These are phyloP conservation scores for Sporothrix pseudoabietina DNA, from an alignment of 2,329 filamentous ascomycete genomes.

Conservation along the genomic window DNA sequence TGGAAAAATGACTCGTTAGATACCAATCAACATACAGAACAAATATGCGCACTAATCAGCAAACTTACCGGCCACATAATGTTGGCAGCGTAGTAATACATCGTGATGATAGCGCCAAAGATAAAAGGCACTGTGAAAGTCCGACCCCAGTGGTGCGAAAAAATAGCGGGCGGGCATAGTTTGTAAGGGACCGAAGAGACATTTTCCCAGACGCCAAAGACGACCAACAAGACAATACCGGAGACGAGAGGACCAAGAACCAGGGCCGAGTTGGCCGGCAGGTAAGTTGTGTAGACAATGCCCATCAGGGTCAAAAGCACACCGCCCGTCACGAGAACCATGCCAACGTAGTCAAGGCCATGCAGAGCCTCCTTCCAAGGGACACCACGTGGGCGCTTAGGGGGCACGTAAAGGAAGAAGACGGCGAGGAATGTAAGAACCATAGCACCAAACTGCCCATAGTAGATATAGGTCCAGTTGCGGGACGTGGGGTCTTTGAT, in stretches of 20 bases:
- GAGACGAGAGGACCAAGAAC: conserved; percentile 45
- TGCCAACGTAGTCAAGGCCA: conserved; percentile 46
- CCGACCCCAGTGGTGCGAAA: conserved; percentile 48
- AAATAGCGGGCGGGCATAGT: conserved; percentile 50
- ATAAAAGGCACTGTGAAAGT: conserved; percentile 52
- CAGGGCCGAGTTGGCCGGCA: conserved; percentile 42
- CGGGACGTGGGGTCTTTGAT: conserved; percentile 32
- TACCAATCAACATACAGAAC: neutral
- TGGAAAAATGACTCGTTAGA: conserved; percentile 35
- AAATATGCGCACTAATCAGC: neutral
- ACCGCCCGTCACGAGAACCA: conserved; percentile 44
- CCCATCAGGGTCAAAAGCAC: conserved; percentile 45
- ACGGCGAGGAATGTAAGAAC: conserved; percentile 50
- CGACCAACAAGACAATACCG: conserved; percentile 42
- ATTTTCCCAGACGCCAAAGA: conserved; percentile 46
- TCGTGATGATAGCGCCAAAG: conserved; percentile 51
- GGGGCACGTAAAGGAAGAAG: conserved; percentile 43
- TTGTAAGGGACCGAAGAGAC: conserved; percentile 44
- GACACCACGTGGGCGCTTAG: conserved; percentile 41
- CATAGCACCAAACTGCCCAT: conserved; percentile 46
- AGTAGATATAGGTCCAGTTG: conserved; percentile 51
- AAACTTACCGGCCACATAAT: conserved; percentile 43
- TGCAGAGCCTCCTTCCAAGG: conserved; percentile 42
- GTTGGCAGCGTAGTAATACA: conserved; percentile 54
- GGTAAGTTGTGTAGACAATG: conserved; percentile 45